Evolutionary conservation across 2,329 filamentous ascomycete genomes (phyloP), one percentile per base, ranked within the genome.

Genomic region (Xylariales sp.): DNA sequence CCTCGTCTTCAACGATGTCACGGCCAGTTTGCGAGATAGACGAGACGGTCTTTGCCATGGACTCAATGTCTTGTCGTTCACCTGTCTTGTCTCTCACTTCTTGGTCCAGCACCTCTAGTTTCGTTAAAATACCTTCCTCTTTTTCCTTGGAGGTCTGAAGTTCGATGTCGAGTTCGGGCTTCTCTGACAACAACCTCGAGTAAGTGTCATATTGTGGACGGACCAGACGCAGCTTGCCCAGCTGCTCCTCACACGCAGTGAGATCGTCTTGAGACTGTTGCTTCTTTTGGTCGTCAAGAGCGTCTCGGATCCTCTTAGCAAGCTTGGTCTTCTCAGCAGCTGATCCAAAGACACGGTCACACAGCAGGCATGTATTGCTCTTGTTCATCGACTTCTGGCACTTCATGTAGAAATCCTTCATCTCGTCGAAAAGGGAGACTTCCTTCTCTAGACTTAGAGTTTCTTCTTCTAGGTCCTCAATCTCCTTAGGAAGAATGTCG

Each of bases 341-440:
- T 55, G 79, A 78, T 62, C 70, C 67, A 58, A 95, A 89, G 4
- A 71, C 62, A 40, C 88, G 78, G 31, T 78, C 74, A 57, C 91
- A 97, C 16, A 93, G 78, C 24, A 80, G 75, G 59, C 91, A 97
- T 32, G 76, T 76, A 51, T 88, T 85, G 40, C 85, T 77, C 24
- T 79, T 70, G 41, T 84, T 73, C 9, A 86, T 75, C 16, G 73
- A 74, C 25, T 78, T 73, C 38, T 88, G 68, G 55, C 84, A 88
- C 38, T 79, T 77, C 32, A 68, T 69, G 58, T 86, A 89, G 59
- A 88, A 94, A 11, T 83, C 74, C 35, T 82, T 76, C 47, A 90
- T 70, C 21, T 81, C 79, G 38, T 80, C 78, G 48, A 77, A 85
- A 38, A 86, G 78, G 42, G 80, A 82, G 11, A 85, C 70, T 44